Base-by-base conservation (phyloP, 352 stramenopile genomes). In the Hyaloperonospora arabidopsidis region DNA sequence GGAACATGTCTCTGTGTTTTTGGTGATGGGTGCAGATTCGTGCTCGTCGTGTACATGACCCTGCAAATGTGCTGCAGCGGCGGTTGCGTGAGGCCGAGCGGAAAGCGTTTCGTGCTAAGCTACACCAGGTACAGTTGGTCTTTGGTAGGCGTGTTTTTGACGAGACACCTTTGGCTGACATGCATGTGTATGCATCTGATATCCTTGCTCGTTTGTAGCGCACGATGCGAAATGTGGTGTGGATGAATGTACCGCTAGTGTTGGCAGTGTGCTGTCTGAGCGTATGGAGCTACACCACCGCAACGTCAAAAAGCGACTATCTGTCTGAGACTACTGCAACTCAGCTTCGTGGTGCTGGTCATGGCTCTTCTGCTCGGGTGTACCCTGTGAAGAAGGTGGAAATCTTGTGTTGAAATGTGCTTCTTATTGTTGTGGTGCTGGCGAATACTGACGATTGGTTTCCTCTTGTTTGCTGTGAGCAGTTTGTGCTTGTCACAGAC, bases 401-500 rank as follows among this genome's bases (percentile, higher is more conserved):
- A 6, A 47, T 3, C 25, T 29, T 11, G 15, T 54, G 1, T 18
- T 48, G 14, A 10, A 3, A 29, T 29, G 25, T 29, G 25, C 25
- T 3, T 29, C 3, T 7, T 29, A 29, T 7, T 29, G 25, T 29
- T 29, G 25, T 29, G 3, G 25, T 29, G 25, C 25, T 29, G 25
- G 25, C 3, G 25, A 29, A 3, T 29, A 29, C 25, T 29, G n/a
- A 15, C 39, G 7, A 13, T 10, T 18, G 23, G 15, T 41, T 49
- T 40, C 17, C 28, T 52, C 13, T 52, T 29, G 13, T 12, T 8
- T 29, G 5, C 2, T 40, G n/a, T 45, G 45, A n/a, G 32, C 50
- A 84, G 74, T 84, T 84, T 49, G 46, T 79, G 1, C 58, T 84
- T 0, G 69, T 74, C 36, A 58, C 67, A 13, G 74, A 84, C 54